Evolutionary conservation across 2,329 filamentous ascomycete species (phyloP).

Genomic region (Pseudogymnoascus sp.): DNA sequence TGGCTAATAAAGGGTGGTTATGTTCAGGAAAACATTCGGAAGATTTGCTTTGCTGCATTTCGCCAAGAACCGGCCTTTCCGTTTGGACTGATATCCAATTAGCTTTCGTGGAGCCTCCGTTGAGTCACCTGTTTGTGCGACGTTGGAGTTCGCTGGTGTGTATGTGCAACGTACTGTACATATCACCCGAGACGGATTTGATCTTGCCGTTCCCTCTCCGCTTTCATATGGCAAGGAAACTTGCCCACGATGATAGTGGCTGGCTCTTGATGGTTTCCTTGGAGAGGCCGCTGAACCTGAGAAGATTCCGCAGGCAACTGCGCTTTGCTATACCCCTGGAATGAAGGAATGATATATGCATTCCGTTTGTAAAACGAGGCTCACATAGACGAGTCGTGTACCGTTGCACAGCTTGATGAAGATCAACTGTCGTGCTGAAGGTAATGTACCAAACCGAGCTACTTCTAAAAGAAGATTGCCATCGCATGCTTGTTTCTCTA

Average conservation of each 20-base stretch:
- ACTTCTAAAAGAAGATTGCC: background rate
- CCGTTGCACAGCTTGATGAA: background rate
- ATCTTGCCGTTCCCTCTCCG: background rate
- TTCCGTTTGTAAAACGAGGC: background rate
- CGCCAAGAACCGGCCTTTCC: background rate
- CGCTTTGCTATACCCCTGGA: background rate
- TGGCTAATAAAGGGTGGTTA: background rate
- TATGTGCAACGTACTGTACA: background rate
- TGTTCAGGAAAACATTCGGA: background rate
- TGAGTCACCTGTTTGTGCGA: background rate
- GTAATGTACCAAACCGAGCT: background rate
- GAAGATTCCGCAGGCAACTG: background rate
- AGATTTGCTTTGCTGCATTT: background rate
- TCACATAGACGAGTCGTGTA: background rate
- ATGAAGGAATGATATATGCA: background rate
- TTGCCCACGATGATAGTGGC: background rate
- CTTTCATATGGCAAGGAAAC: background rate
- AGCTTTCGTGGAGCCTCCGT: background rate
- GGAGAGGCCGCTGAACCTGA: background rate
- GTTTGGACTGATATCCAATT: background rate
- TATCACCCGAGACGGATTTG: background rate
- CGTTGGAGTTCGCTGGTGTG: background rate
- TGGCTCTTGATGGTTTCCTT: background rate
- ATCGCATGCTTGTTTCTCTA: background rate
- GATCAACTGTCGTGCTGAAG: background rate